Conservation (phyloP, 2,329 filamentous ascomycete species). For the Phaeosphaeria sp. region DNA sequence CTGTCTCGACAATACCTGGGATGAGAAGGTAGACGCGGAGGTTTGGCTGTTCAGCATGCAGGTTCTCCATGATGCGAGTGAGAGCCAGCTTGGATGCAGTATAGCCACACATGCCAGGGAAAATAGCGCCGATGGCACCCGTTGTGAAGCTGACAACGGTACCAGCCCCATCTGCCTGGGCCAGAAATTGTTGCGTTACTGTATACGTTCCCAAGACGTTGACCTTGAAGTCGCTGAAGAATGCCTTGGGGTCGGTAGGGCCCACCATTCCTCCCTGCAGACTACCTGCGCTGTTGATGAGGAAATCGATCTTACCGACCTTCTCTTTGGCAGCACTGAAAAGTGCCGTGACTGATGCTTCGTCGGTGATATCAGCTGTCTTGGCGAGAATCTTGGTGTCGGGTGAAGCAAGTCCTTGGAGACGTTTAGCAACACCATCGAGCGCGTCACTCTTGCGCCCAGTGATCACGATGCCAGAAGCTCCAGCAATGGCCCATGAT, state of each 20-base stretch:
- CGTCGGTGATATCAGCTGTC: constrained; percentile 26
- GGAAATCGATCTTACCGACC: constrained; percentile 20
- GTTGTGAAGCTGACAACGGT: neutral
- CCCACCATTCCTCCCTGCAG: constrained; percentile 4
- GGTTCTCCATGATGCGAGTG: constrained; percentile 25
- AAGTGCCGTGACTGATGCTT: constrained; percentile 20
- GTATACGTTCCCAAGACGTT: constrained; percentile 25
- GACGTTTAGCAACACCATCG: constrained; percentile 14
- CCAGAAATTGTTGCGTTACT: constrained; percentile 15
- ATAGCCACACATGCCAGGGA: constrained; percentile 28
- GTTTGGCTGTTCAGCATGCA: constrained; percentile 26
- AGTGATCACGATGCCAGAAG: constrained; percentile 28
- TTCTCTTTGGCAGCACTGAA: constrained; percentile 16
- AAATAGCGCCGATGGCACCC: neutral
- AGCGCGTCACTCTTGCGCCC: constrained; percentile 29
- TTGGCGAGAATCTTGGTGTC: constrained; percentile 24
- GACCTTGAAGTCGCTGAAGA: constrained; percentile 21
- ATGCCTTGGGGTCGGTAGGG: constrained; percentile 9
- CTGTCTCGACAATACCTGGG: constrained; percentile 28
- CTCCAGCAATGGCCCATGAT: constrained; percentile 33
- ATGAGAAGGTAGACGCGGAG: constrained; percentile 29
- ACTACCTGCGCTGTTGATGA: constrained; percentile 24
- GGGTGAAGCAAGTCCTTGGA: constrained; percentile 17
- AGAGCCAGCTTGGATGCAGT: constrained; percentile 29
- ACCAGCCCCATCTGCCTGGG: neutral